Conservation (phyloP, 768 basidiomycete genomes). For the Lentinula sp. region DNA sequence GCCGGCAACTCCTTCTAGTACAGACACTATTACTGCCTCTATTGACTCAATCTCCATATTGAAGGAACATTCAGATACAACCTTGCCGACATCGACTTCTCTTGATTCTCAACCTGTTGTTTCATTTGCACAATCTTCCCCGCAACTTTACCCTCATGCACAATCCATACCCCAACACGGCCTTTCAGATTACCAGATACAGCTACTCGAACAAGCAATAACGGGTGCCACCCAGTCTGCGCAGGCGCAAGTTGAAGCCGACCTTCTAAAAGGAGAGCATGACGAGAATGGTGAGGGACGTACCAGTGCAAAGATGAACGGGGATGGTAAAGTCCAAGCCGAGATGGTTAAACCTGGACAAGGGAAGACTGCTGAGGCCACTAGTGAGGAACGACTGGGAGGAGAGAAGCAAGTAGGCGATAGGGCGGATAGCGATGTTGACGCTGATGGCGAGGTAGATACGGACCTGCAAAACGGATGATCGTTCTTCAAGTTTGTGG, state of each 20-base stretch:
- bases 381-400: not conserved
- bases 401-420: not conserved
- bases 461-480: not conserved
- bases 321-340: not conserved
- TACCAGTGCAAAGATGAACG: conserved; percentile 27
- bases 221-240: conserved; percentile 70
- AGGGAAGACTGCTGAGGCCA: not conserved
- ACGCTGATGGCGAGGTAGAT: not conserved
- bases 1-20: conserved; percentile 8
- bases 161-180: conserved; percentile 61
- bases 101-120: not conserved
- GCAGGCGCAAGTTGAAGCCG: conserved; percentile 73
- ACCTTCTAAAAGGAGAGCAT: conserved; percentile 69
- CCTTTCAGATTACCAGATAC: conserved; percentile 67
- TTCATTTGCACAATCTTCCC: not conserved
- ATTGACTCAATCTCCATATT: not conserved
- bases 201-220: conserved; percentile 65
- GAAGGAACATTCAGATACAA: not conserved
- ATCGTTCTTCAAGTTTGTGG: too few species aligned
- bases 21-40: conserved; percentile 6
- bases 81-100: not conserved
- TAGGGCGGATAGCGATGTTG: not conserved
- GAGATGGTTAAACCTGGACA: not conserved
- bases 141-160: conserved; percentile 1
- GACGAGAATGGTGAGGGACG: conserved; percentile 37